Base-by-base conservation (phyloP, 805 yeast genomes). In the Grigorovia transvaalensis region DNA sequence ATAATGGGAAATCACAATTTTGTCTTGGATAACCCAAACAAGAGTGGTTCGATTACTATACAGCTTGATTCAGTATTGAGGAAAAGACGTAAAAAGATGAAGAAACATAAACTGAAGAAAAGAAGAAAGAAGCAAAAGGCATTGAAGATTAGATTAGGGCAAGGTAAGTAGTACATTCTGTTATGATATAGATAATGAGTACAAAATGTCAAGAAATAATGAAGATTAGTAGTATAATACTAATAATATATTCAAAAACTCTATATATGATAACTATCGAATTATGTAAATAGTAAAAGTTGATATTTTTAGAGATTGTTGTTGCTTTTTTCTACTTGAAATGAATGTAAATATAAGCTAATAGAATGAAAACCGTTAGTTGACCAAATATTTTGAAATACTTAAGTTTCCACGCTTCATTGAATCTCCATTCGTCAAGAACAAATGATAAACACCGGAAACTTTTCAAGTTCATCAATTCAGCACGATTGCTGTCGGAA, bases 61-160 rank as follows among this genome's bases (percentile, higher is more conserved):
- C 62, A 73, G 55, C 64, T 78, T 59, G 88, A 85, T 60, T 82
- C 89, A 12, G 95, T 86, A 40, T 71, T 83, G 69, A 79, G 93
- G 69, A 86, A 86, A 66, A 82, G 99, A 74, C 80, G 87, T 71
- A 81, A 87, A 69, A 91, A 89, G 78, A 93, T 93, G 97, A 93
- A 91, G 80, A 88, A 90, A 67, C 99, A 93, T 72, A 93, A 93
- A 76, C 77, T 88, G 68, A 85, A 93, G 75, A 93, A 93, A 84
- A 86, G 98, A 79, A 85, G 97, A 80, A 89, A 83, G 80, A 87
- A 83, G 46, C 95, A 90, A 70, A 79, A 95, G 69, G 85, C 93
- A 15, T 74, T 84, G 66, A 84, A 79, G 78, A 81, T 81, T 69
- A 84, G 84, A 69, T 71, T 81, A 60, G 82, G 84, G 8, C 69